These are phyloP conservation scores for Blastomyces silverae DNA, from an alignment of 2,329 filamentous ascomycete species.

Conservation along the genomic window DNA sequence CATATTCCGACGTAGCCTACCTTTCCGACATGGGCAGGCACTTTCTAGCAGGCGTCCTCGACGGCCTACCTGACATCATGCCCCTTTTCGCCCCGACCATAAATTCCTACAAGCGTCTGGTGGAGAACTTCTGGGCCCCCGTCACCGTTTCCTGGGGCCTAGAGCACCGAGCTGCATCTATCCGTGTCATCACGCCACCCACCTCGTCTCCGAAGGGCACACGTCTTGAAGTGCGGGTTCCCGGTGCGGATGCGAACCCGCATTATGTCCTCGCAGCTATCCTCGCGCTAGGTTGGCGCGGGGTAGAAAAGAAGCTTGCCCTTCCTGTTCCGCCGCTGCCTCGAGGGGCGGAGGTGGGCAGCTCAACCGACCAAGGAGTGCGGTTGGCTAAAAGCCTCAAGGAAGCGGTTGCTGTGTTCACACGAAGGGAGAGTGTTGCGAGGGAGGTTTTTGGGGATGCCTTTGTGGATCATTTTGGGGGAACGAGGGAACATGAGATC, in stretches of 20 bases:
- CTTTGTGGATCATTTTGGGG: conserved; percentile 93
- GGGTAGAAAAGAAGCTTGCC: conserved; percentile 83
- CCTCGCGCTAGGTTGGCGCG: conserved; percentile 80
- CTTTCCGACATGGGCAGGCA: conserved; percentile 85
- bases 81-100: conserved; percentile 87
- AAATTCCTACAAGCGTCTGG: conserved; percentile 96
- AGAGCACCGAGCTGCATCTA: conserved; percentile 86
- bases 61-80: conserved; percentile 91
- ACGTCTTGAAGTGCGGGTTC: conserved; percentile 84
- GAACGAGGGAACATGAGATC: conserved; percentile 86
- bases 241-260: conserved; percentile 89
- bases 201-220: conserved; percentile 78
- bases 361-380: conserved; percentile 61
- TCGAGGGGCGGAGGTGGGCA: conserved; percentile 75
- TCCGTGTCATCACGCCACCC: conserved; percentile 82
- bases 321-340: conserved; percentile 76
- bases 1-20: conserved; percentile 66
- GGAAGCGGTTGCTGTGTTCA: conserved; percentile 76
- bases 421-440: conserved; percentile 72
- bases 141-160: conserved; percentile 96
- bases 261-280: conserved; percentile 82
- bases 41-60: conserved; percentile 84
- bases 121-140: conserved; percentile 98
- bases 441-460: conserved; percentile 87
- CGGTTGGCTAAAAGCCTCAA: conserved; percentile 76